A percentile compares a stretch with the other conserved stretches of the same genome.
Conservation (phyloP, 306 rosid genomes). For the Cercis canadensis region DNA sequence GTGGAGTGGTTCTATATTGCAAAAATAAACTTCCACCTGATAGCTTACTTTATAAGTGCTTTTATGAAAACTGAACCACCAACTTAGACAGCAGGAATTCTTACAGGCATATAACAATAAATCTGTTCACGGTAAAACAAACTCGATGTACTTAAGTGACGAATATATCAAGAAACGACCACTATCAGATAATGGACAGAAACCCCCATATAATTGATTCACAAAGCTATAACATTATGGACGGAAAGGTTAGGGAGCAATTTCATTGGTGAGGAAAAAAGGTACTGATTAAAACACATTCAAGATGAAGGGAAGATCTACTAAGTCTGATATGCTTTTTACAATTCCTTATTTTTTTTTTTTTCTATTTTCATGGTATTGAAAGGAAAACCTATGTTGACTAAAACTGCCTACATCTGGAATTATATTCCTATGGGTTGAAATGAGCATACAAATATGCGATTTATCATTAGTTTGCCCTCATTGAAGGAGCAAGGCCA, state of each 20-base stretch:
- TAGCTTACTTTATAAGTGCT: no score
- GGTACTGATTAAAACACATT: conserved; percentile 3
- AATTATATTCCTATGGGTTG: conserved; percentile 32
- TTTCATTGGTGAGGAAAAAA: conserved; percentile 16
- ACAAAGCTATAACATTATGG: neutral
- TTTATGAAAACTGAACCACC: no score
- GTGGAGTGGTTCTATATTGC: no score
- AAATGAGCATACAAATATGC: conserved; percentile 35
- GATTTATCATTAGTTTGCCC: conserved; percentile 27
- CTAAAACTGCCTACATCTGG: conserved; percentile 47
- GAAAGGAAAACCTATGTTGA: conserved; percentile 40
- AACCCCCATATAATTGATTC: neutral
- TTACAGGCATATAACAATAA: no score
- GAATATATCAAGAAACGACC: no score
- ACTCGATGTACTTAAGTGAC: no score
- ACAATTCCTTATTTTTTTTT: conserved; percentile 36
- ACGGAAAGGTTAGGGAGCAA: neutral
- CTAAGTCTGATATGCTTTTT: conserved; percentile 42
- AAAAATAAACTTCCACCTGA: no score
- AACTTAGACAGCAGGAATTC: no score
- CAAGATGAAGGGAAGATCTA: conserved; percentile 23
- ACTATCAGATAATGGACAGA: no score
- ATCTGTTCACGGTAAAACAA: no score
- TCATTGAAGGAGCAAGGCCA: conserved; percentile 32
- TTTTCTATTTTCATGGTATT: conserved; percentile 34